Percentiles rank a stretch among this genome's conserved stretches.
Evolutionary conservation across 805 yeast species (phyloP).

Genomic region (Candida fluviatilis): DNA sequence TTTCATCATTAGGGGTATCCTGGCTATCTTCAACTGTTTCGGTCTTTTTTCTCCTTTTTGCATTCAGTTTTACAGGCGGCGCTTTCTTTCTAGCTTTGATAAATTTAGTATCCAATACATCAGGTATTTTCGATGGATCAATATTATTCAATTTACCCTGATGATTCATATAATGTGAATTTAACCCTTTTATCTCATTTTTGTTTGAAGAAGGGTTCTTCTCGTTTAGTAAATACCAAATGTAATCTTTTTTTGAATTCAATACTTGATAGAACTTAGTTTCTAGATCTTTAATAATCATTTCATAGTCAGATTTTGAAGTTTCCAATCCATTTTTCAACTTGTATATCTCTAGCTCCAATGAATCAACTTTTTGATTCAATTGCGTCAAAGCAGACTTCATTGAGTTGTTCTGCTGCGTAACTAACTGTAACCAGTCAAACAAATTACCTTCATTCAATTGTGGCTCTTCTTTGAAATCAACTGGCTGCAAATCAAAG

Average conservation of each 20-base stretch:
- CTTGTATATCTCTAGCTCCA: conserved; percentile 5
- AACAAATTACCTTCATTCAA: conserved; percentile 16
- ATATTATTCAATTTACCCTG: conserved; percentile 15
- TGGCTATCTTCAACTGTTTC: background rate
- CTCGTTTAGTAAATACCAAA: conserved; percentile 19
- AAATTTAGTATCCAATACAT: conserved; percentile 14
- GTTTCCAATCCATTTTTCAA: conserved; percentile 10
- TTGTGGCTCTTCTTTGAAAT: conserved; percentile 11
- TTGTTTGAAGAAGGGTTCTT: background rate
- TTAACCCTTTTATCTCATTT: conserved; percentile 12
- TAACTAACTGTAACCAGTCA: conserved; percentile 22
- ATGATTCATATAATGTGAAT: conserved; percentile 12
- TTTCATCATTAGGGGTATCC: background rate
- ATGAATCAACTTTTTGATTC: conserved; percentile 3
- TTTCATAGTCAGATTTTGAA: conserved; percentile 12
- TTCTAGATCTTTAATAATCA: conserved; percentile 21
- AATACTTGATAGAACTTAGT: conserved; percentile 22
- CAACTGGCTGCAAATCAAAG: conserved; percentile 15
- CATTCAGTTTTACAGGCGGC: conserved; percentile 8
- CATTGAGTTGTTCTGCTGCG: conserved; percentile 11
- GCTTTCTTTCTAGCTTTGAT: conserved; percentile 13
- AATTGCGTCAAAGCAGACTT: conserved; percentile 3
- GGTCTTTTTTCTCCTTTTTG: conserved; percentile 6
- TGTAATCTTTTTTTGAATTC: conserved; percentile 26
- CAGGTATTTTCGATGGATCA: conserved; percentile 15